phyloP scores from a whole-genome alignment of 2,329 filamentous ascomycete species.

The Fonsecaea multimorphosa region DNA sequence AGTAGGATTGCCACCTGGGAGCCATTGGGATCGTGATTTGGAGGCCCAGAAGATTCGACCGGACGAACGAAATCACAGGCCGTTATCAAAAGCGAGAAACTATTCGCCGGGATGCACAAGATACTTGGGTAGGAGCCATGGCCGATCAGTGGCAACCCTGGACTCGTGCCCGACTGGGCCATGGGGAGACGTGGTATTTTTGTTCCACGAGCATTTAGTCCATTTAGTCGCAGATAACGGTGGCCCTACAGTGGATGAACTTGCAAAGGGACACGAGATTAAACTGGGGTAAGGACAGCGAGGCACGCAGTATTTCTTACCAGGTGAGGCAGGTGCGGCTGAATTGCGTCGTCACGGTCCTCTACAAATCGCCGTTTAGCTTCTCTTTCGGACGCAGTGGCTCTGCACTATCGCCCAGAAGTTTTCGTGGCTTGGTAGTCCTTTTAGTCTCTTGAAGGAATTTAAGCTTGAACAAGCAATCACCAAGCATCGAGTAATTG shows the following conservation, averaged over 20 bases:
- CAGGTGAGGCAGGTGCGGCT: not conserved
- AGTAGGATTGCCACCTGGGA: constrained; percentile 4
- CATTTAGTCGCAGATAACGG: not conserved
- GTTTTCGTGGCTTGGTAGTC: not conserved
- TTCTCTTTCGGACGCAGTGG: not conserved
- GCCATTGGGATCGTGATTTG: not conserved
- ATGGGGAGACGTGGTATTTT: not conserved
- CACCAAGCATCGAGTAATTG: not conserved
- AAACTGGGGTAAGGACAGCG: not conserved
- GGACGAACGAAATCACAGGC: constrained; percentile 6
- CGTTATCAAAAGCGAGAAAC: constrained; percentile 2
- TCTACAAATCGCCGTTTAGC: not conserved
- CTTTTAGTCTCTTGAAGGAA: not conserved
- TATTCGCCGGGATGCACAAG: not conserved
- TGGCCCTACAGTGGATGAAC: not conserved
- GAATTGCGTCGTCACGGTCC: not conserved
- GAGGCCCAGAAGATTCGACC: constrained; percentile 1
- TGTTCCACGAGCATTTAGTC: not conserved
- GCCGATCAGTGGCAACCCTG: not conserved
- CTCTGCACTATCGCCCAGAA: not conserved
- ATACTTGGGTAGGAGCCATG: not conserved
- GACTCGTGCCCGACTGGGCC: not conserved
- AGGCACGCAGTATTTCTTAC: not conserved
- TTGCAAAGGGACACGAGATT: not conserved
- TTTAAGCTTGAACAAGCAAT: constrained; percentile 2